phyloP scores from a whole-genome alignment of 352 stramenopile genomes.

The Pythium sukuiense region DNA sequence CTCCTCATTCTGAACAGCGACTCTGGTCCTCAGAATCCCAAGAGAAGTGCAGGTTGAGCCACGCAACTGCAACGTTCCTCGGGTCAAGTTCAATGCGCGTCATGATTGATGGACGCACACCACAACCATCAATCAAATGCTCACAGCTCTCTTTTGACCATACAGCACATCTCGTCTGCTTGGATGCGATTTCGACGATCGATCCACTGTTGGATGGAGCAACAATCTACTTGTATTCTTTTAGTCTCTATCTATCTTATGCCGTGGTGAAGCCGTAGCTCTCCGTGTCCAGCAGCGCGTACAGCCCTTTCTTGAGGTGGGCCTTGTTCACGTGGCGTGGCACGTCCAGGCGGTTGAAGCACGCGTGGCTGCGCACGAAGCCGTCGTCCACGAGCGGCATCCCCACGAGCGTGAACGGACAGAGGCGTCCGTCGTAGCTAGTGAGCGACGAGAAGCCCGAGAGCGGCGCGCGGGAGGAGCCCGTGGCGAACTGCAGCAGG shows the following conservation, averaged over 20 bases:
- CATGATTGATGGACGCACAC: not conserved
- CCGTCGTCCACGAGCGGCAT: constrained; percentile 30
- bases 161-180: not conserved
- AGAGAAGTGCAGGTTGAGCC: not conserved
- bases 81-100: not conserved
- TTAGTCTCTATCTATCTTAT: constrained; percentile 12
- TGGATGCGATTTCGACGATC: not conserved
- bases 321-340: constrained; percentile 89
- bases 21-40: not conserved
- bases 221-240: not conserved
- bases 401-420: constrained; percentile 72
- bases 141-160: no score
- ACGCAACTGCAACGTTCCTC: not conserved
- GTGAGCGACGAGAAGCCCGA: constrained; percentile 71
- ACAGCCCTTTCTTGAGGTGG: constrained; percentile 58
- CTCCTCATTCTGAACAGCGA: not conserved
- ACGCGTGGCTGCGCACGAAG: constrained; percentile 77
- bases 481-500: constrained; percentile 81
- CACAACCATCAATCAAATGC: no score
- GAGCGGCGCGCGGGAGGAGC: constrained; percentile 73
- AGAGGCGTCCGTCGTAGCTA: constrained; percentile 79
- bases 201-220: not conserved
- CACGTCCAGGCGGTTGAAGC: constrained; percentile 93
- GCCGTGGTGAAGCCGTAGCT: constrained; percentile 59
- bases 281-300: constrained; percentile 50